Evolutionary conservation across 2,329 filamentous ascomycete genomes (phyloP).

Genomic region (Boeremia exigua): DNA sequence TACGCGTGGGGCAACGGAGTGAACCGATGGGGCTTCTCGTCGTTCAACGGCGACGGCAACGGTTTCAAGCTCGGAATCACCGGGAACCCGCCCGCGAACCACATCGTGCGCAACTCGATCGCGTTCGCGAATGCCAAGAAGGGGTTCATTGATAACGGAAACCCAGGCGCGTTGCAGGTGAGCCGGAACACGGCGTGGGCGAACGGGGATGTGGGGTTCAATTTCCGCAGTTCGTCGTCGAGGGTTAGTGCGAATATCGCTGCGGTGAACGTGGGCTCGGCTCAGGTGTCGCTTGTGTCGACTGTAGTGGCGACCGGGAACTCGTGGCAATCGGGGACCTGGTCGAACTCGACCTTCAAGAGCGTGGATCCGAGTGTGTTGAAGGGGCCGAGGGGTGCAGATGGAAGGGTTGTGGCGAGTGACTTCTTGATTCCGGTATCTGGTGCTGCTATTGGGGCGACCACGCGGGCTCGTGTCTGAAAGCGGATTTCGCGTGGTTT

Average conservation of each 20-base stretch:
- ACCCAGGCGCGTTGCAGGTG: conserved; percentile 50
- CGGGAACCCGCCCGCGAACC: conserved; percentile 48
- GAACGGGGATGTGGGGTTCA: conserved; percentile 53
- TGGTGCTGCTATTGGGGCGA: too few relatives aligned
- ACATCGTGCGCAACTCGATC: conserved; percentile 55
- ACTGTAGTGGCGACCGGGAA: conserved; percentile 45
- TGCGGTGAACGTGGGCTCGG: conserved; percentile 36
- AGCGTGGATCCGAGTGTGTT: conserved; percentile 45
- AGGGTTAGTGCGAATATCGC: conserved; percentile 51
- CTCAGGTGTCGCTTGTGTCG: conserved; percentile 21
- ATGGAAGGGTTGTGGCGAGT: too few relatives aligned
- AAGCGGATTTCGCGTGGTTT: too few relatives aligned
- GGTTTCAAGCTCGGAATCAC: conserved; percentile 56
- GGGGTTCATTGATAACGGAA: conserved; percentile 56
- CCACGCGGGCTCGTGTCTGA: too few relatives aligned
- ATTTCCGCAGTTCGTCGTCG: conserved; percentile 45
- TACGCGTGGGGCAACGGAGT: conserved; percentile 57
- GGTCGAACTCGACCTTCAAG: conserved; percentile 49
- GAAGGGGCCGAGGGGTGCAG: conserved; percentile 34
- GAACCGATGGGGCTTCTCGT: conserved; percentile 53
- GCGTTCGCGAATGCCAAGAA: conserved; percentile 55
- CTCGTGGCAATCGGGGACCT: conserved; percentile 52
- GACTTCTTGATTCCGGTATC: too few relatives aligned
- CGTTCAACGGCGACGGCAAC: conserved; percentile 56
- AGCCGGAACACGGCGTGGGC: conserved; percentile 56